Evolutionary conservation across 768 basidiomycete species (phyloP).

Genomic region (Hemileccinum impolitum): DNA sequence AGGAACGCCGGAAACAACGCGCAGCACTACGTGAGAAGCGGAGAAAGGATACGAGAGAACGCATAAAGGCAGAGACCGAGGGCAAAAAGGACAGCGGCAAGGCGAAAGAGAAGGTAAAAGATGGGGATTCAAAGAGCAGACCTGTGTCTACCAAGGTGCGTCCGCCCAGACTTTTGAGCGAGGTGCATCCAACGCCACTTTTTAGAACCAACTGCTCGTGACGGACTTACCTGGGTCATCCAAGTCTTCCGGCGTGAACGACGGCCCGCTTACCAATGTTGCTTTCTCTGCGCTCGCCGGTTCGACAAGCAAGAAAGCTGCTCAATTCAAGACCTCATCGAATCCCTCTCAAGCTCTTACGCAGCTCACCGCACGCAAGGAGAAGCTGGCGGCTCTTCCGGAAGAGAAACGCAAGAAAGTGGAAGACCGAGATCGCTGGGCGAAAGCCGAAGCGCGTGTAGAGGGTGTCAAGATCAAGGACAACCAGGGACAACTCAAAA

Average conservation of each 20-base stretch:
- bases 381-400: constrained; percentile 70
- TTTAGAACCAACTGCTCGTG: constrained; percentile 70
- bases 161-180: neutral
- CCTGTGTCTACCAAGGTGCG: constrained; percentile 55
- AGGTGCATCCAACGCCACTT: neutral
- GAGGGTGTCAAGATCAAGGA: constrained; percentile 92
- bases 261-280: constrained; percentile 54
- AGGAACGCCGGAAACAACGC: constrained; percentile 71
- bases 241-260: constrained; percentile 27
- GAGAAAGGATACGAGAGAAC: constrained; percentile 82
- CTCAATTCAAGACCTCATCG: constrained; percentile 63
- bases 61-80: constrained; percentile 66
- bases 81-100: constrained; percentile 48
- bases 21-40: constrained; percentile 83
- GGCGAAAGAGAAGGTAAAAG: constrained; percentile 46
- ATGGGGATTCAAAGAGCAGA: constrained; percentile 40
- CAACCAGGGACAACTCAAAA: constrained; percentile 81
- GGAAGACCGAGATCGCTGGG: constrained; percentile 85
- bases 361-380: constrained; percentile 73
- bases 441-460: constrained; percentile 81
- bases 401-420: constrained; percentile 80
- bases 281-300: constrained; percentile 66
- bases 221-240: constrained; percentile 40
- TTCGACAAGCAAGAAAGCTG: constrained; percentile 44
- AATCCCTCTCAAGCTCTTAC: constrained; percentile 85